phyloP scores from a whole-genome alignment of 169 alveolate genomes.

The Plasmodium knowlesi region DNA sequence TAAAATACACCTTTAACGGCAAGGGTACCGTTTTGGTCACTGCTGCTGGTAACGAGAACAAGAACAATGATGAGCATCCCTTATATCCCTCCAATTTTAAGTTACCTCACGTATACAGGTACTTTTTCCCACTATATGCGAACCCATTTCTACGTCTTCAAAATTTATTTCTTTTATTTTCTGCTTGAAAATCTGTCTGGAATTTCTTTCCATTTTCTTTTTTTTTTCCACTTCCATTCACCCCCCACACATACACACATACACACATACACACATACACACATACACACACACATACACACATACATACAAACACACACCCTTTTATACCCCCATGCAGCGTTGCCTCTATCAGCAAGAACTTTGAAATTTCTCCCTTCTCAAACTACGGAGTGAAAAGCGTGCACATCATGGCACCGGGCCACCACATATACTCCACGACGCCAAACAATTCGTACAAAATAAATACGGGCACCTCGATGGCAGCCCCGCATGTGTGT shows the following conservation, averaged over 20 bases:
- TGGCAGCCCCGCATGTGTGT: conserved; percentile 80
- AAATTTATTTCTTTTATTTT: too few relatives aligned
- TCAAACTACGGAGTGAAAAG: conserved; percentile 75
- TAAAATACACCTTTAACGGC: conserved; percentile 50
- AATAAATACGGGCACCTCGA: conserved; percentile 75
- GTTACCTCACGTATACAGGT: conserved; percentile 53
- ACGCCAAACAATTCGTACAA: conserved; percentile 71
- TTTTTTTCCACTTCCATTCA: too few relatives aligned
- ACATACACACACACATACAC: too few relatives aligned
- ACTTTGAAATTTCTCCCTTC: conserved; percentile 63
- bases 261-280: too few relatives aligned
- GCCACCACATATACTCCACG: conserved; percentile 73
- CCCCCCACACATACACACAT: too few relatives aligned
- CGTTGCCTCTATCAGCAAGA: conserved; percentile 61
- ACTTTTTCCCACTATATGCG: not conserved
- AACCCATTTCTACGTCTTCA: not conserved
- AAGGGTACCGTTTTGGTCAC: conserved; percentile 53
- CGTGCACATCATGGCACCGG: conserved; percentile 79
- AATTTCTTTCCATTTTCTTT: not conserved
- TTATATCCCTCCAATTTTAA: conserved; percentile 45
- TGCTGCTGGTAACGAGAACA: conserved; percentile 61
- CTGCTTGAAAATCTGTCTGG: not conserved
- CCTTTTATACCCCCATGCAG: not conserved
- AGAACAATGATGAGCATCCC: conserved; percentile 34
- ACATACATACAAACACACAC: too few relatives aligned